Evolutionary conservation across 1,284 basidiomycete species (phyloP), one percentile per base, ranked within the genome.

Genomic region (Pholiota adiposa): DNA sequence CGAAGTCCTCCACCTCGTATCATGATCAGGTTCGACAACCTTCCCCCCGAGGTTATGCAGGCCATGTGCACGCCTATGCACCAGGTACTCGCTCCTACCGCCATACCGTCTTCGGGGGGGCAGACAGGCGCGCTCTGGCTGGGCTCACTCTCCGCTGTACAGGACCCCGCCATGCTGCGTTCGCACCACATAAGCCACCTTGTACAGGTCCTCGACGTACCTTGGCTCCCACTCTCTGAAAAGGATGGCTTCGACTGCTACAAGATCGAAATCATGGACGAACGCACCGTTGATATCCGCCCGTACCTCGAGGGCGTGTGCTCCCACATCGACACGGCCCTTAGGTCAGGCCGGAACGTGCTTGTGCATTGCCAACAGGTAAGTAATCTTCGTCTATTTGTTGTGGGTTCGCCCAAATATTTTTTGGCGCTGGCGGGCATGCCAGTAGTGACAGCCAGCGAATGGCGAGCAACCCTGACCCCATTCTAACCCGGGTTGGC

Each of bases 341-440:
- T 94, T 3, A 80, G 88, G 65, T 88, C 87, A 65, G 85, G 84
- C 0, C 82, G 87, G 41, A 89, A 88, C 5, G 88, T 96, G 1
- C 78, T 96, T 19, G 90, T 96, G 0, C 94, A 96, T 72, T 96
- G 94, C 72, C 87, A 93, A 81, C 93, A 78, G 93, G 92, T 93
- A 73, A 82, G 52, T 36, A n/a, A 36, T 33, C 46, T 27, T 43
- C 19, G 60, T 19, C 51, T 29, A 43, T 85, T 65, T 72, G 87
- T 55, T 38, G 4, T 43, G 40, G 3, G 77, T 73, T 44, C 81
- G 83, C 2, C 79, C 84, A 21, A n/a, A 21, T 11, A n/a, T n/a
- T n/a, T 41, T 7, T 43, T 23, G 2, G 61, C 79, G 84, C 87
- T 59, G 62, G 77, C 71, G n/a, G 19, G 33, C 19, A 8, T 19